A percentile compares a stretch with the other conserved stretches of the same genome.
These are phyloP conservation scores for Huntiella decipiens DNA, from an alignment of 2,329 filamentous ascomycete species.

Conservation along the genomic window DNA sequence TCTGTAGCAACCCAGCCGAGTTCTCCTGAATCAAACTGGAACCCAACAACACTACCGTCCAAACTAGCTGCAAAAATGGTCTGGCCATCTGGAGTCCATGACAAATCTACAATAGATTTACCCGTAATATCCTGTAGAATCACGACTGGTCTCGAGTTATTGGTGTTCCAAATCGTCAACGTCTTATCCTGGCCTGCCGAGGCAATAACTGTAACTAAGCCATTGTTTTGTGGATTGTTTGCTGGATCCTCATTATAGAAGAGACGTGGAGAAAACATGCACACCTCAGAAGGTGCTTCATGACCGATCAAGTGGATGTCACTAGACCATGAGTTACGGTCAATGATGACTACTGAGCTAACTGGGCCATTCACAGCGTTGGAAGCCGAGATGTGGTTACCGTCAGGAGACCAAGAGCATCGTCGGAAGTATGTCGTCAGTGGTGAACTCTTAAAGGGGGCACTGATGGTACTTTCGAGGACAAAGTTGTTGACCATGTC, in stretches of 20 bases:
- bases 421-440: conserved; percentile 91
- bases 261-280: conserved; percentile 83
- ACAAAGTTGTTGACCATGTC: conserved; percentile 96
- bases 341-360: conserved; percentile 90
- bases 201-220: conserved; percentile 76
- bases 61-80: conserved; percentile 72
- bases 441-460: conserved; percentile 77
- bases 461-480: conserved; percentile 74
- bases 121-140: conserved; percentile 74
- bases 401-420: conserved; percentile 95
- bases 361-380: conserved; percentile 96
- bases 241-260: conserved; percentile 56
- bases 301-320: conserved; percentile 96
- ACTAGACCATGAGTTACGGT: conserved; percentile 79
- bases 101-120: conserved; percentile 85
- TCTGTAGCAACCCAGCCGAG: conserved; percentile 72
- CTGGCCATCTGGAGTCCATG: conserved; percentile 84
- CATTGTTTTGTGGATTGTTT: conserved; percentile 27
- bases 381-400: conserved; percentile 87
- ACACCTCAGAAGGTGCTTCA: conserved; percentile 91
- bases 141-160: conserved; percentile 74
- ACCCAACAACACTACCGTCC: conserved; percentile 70
- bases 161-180: conserved; percentile 93
- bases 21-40: conserved; percentile 71
- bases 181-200: conserved; percentile 95